Conservation (phyloP, 768 basidiomycete species). For the Leccinum rimulosum region DNA sequence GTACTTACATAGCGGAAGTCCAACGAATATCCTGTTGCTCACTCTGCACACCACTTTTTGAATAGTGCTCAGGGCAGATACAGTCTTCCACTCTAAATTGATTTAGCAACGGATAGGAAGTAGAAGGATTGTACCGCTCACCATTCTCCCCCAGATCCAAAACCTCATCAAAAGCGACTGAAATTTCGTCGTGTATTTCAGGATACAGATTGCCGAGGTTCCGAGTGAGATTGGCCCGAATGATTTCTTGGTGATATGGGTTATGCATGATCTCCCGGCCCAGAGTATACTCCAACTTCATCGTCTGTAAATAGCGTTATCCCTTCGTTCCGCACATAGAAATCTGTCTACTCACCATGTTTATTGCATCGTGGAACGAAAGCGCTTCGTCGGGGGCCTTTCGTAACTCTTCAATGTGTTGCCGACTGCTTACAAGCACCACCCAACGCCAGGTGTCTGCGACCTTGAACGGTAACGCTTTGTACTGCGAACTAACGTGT, state of each 20-base stretch:
- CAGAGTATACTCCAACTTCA: conserved; percentile 40
- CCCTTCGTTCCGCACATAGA: neutral
- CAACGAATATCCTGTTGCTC: neutral
- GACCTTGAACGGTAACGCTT: neutral
- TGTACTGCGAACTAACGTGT: neutral
- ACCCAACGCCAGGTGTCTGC: neutral
- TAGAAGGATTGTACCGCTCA: neutral
- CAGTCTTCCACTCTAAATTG: neutral
- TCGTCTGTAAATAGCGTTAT: conserved; percentile 20
- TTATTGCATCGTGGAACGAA: conserved; percentile 32
- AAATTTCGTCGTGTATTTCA: neutral
- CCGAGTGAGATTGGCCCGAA: conserved; percentile 35
- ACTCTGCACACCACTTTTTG: neutral
- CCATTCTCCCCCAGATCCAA: neutral
- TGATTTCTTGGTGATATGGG: conserved; percentile 30
- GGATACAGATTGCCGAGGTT: conserved; percentile 23
- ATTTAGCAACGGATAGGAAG: neutral
- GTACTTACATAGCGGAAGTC: neutral
- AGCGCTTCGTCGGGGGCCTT: conserved; percentile 40
- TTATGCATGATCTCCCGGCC: conserved; percentile 30
- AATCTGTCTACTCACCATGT: conserved; percentile 24
- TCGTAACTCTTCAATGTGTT: conserved; percentile 18
- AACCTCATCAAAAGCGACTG: neutral
- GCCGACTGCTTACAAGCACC: neutral
- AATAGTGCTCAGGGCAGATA: neutral